A percentile compares a stretch with the other conserved stretches of the same genome.
Evolutionary conservation across 768 basidiomycete species (phyloP).

Genomic region (Tricholoma matsutake): DNA sequence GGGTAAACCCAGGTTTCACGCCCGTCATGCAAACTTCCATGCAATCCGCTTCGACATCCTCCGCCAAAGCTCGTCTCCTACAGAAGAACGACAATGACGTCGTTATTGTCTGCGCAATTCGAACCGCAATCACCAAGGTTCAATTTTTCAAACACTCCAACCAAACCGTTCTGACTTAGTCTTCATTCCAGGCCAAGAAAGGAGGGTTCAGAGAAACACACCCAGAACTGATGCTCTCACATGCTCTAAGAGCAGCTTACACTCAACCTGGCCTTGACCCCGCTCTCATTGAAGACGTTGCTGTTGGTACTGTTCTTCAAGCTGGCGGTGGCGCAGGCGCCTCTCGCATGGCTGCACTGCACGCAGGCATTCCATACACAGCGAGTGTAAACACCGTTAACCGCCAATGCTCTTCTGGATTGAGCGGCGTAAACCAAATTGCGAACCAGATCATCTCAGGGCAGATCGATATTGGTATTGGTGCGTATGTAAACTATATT

Average conservation of each 20-base stretch:
- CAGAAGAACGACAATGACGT: constrained; percentile 81
- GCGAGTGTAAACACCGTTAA: constrained; percentile 80
- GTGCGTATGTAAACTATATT: constrained; percentile 36
- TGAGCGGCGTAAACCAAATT: constrained; percentile 79
- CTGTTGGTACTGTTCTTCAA: constrained; percentile 87
- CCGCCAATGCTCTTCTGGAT: constrained; percentile 86
- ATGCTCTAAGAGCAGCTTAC: constrained; percentile 73
- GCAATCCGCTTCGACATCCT: constrained; percentile 15
- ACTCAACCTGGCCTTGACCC: constrained; percentile 70
- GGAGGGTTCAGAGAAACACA: constrained; percentile 91
- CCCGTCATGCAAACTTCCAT: background rate
- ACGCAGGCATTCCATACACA: constrained; percentile 80
- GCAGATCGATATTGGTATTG: constrained; percentile 88
- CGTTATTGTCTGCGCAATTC: constrained; percentile 84
- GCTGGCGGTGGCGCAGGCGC: constrained; percentile 78
- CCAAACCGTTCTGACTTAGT: constrained; percentile 4
- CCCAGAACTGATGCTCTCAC: constrained; percentile 78
- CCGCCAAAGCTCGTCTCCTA: constrained; percentile 58
- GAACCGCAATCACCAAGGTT: constrained; percentile 92
- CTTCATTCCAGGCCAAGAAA: constrained; percentile 59
- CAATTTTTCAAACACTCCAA: constrained; percentile 11
- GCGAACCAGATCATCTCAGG: constrained; percentile 76
- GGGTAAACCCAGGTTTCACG: background rate
- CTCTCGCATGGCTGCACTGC: constrained; percentile 84
- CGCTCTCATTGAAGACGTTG: constrained; percentile 76